Base-by-base conservation (phyloP, 176 grass and related monocot genomes). In the Cenchrus fungigraminus region DNA sequence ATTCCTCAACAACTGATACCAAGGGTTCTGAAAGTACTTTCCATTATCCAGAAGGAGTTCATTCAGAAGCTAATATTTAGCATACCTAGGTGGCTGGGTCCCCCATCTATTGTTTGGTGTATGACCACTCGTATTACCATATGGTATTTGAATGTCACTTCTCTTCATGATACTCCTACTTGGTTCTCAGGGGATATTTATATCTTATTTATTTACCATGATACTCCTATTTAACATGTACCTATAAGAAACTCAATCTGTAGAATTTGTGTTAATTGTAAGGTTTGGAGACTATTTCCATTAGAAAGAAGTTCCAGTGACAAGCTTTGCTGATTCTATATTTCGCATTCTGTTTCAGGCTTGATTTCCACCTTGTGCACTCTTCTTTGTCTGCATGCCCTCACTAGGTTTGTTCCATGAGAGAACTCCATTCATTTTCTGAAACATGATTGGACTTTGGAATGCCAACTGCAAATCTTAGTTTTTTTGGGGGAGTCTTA, bases 331-430 rank as follows among this genome's bases (percentile, higher is more conserved):
- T 86, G 85, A 70, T 72, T 72, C 10, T 67, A 7, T 59, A 50
- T 68, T 79, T 68, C 37, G 17, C 37, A 76, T 84, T 77, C n/a
- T 67, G 12, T 89, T 73, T 84, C 87, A 95, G 95, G 81, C 71
- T 98, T 78, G 95, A 98, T 78, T 98, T 98, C 86, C 95, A 98
- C 83, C 84, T 98, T 78, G 95, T 98, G 83, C 95, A 98, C 89
- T 98, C 32, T 98, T 98, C 89, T 98, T 98, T 78, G 92, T 71
- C 62, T 98, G 92, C 80, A 79, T 98, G 85, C 95, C 95, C 64
- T 98, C 95, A 45, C 79, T 98, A 95, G 95, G 95, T 98, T 87
- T 47, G 51, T 77, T 73, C 65, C 7, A 49, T 83, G 47, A 63
- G 42, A 87, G 77, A 81, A 43, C 15, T 50, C 17, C 17, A 2